phyloP scores from a whole-genome alignment of 345 rosid species.

The Fremontodendron californicum region DNA sequence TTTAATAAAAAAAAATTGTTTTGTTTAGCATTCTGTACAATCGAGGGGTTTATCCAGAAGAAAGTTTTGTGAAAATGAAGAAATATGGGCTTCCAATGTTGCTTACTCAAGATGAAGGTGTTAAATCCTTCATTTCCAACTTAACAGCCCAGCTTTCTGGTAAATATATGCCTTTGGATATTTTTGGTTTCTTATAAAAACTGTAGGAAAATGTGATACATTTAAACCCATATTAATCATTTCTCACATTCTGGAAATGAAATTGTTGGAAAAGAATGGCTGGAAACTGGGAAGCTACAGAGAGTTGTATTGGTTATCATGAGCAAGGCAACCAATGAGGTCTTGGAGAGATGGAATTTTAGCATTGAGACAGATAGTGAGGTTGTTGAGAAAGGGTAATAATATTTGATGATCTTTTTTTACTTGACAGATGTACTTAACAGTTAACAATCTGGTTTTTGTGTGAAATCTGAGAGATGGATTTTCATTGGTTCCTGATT shows the following conservation, averaged over 20 bases:
- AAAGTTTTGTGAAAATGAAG: slow-evolving; percentile 86
- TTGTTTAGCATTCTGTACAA: slow-evolving; percentile 77
- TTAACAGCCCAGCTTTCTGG: slow-evolving; percentile 77
- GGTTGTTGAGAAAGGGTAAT: slow-evolving; percentile 88
- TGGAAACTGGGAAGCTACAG: slow-evolving; percentile 84
- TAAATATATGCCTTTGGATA: slow-evolving; percentile 13
- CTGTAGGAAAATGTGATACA: not conserved
- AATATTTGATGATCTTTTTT: not conserved
- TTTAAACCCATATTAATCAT: not conserved
- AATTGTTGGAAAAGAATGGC: slow-evolving; percentile 60
- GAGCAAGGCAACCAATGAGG: slow-evolving; percentile 80
- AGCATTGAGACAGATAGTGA: slow-evolving; percentile 75
- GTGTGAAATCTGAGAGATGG: not conserved
- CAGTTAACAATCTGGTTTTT: not conserved
- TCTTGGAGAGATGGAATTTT: slow-evolving; percentile 93
- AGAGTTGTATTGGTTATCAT: slow-evolving; percentile 83
- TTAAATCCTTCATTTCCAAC: slow-evolving; percentile 68
- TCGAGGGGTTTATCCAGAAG: slow-evolving; percentile 95
- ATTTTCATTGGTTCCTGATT: slow-evolving; percentile 3
- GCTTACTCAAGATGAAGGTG: slow-evolving; percentile 85
- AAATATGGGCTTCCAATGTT: slow-evolving; percentile 94
- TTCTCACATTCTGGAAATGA: not conserved
- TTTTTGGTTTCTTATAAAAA: not conserved
- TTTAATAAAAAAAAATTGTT: slow-evolving; percentile 12
- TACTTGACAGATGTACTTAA: not conserved